A percentile compares a stretch with the other conserved stretches of the same genome.
These are phyloP conservation scores for Malassezia cuniculi DNA, from an alignment of 1,284 basidiomycete species.

Conservation along the genomic window DNA sequence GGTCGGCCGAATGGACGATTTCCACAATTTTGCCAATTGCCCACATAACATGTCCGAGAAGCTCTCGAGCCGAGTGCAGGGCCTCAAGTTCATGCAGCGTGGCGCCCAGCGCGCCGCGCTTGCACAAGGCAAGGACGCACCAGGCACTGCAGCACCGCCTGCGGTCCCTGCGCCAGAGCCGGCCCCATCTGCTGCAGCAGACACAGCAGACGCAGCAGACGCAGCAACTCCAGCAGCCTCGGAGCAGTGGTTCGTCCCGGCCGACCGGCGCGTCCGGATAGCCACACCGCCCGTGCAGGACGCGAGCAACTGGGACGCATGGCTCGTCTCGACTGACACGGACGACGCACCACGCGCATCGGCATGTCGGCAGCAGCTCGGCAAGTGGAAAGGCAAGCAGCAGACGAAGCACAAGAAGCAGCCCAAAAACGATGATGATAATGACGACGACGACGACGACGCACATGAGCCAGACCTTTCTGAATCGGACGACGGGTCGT, in stretches of 20 bases:
- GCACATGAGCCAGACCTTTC: constrained; percentile 17
- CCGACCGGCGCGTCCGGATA: too few species aligned
- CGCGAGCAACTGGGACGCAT: constrained; percentile 8
- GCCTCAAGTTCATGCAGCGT: constrained; percentile 16
- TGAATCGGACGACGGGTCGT: background rate
- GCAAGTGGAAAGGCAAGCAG: background rate
- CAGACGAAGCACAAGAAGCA: background rate
- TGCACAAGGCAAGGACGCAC: background rate
- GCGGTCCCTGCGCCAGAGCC: too few species aligned
- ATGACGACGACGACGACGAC: constrained; percentile 12
- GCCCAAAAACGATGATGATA: background rate
- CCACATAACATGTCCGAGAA: too few species aligned
- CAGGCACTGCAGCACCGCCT: too few species aligned
- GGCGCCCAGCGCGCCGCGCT: background rate
- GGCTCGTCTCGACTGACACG: background rate
- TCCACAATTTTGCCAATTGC: constrained; percentile 6
- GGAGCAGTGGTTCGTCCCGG: constrained; percentile 14
- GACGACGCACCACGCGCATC: background rate
- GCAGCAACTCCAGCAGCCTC: background rate
- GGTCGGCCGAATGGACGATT: too few species aligned
- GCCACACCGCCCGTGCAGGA: too few species aligned
- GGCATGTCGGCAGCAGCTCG: background rate
- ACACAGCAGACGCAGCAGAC: background rate
- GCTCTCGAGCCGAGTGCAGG: constrained; percentile 14
- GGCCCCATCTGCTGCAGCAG: too few species aligned